These are phyloP conservation scores for Inga oerstediana DNA, from an alignment of 306 rosid species.

Conservation along the genomic window DNA sequence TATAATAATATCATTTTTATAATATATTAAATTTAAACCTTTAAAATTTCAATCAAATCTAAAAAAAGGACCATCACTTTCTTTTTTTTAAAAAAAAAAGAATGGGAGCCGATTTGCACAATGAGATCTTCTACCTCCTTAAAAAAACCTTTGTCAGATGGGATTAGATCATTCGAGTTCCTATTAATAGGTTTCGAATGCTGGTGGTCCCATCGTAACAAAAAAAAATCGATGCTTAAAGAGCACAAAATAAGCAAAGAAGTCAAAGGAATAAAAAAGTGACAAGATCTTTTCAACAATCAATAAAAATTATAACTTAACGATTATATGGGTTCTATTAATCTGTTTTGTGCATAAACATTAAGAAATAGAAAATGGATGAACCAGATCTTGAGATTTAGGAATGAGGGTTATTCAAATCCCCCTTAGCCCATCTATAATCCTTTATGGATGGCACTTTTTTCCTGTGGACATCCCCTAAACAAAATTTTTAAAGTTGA, in stretches of 20 bases:
- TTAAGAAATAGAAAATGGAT: not conserved
- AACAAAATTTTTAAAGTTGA: not conserved
- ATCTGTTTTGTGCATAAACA: not conserved
- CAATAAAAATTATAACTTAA: not conserved
- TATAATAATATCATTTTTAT: no score
- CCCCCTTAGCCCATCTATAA: not conserved
- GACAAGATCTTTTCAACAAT: not conserved
- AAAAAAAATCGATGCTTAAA: no score
- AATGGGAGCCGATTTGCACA: no score
- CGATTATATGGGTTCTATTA: not conserved
- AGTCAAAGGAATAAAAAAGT: not conserved
- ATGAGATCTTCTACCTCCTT: no score
- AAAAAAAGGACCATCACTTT: no score
- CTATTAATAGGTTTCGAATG: no score
- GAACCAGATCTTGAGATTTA: not conserved
- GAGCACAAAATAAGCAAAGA: not conserved
- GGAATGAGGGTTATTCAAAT: not conserved
- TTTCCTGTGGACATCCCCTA: not conserved
- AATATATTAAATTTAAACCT: no score
- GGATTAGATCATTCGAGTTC: no score
- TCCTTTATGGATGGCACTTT: not conserved
- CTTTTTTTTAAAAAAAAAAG: no score
- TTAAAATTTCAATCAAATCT: no score
- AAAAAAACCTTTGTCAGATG: no score
- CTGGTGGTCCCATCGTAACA: no score